Percentiles rank a stretch among this genome's conserved stretches.
Conservation (phyloP, 192 early-diverging fungal genomes). For the Coemansia sp. region DNA sequence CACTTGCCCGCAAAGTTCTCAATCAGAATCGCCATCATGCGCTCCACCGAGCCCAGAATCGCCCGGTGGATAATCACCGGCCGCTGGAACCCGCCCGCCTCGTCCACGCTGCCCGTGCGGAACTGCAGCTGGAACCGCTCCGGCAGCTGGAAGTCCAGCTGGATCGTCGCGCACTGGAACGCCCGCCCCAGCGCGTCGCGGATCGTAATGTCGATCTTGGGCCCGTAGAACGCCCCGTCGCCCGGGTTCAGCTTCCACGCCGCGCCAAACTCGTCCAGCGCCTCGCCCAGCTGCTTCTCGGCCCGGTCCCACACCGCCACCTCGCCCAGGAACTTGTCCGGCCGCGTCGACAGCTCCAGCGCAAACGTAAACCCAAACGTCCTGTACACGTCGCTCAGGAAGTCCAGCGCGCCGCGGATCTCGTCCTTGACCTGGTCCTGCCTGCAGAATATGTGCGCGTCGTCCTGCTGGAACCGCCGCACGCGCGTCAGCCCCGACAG, state of each 20-base stretch:
- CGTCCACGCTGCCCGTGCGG: slow-evolving; percentile 65
- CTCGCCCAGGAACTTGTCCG: slow-evolving; percentile 93
- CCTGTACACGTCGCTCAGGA: slow-evolving; percentile 86
- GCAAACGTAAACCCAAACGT: slow-evolving; percentile 94
- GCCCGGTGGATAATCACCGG: slow-evolving; percentile 99
- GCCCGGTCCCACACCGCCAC: slow-evolving; percentile 90
- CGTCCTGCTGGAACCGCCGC: slow-evolving; percentile 98
- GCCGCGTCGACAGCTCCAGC: slow-evolving; percentile 92
- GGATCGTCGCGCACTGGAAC: slow-evolving; percentile 97
- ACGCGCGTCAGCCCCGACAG: slow-evolving; percentile 94
- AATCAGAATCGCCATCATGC: slow-evolving; percentile 92
- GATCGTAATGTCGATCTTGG: slow-evolving; percentile 98
- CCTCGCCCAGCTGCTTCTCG: slow-evolving; percentile 74
- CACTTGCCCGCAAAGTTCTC: slow-evolving; percentile 97
- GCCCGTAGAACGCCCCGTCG: slow-evolving; percentile 99
- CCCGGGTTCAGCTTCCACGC: slow-evolving; percentile 89
- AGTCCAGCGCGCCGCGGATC: slow-evolving; percentile 83
- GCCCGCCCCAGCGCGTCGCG: slow-evolving; percentile 87
- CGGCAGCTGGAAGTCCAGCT: slow-evolving; percentile 98
- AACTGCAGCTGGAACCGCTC: slow-evolving; percentile 88
- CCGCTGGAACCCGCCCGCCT: slow-evolving; percentile 60
- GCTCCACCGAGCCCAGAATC: slow-evolving; percentile 94
- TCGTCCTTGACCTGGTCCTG: slow-evolving; percentile 82
- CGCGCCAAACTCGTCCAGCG: slow-evolving; percentile 81
- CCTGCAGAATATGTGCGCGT: slow-evolving; percentile 98